Base-by-base conservation (phyloP, 208 protist genomes). In the Acanthamoeba lenticulata region DNA sequence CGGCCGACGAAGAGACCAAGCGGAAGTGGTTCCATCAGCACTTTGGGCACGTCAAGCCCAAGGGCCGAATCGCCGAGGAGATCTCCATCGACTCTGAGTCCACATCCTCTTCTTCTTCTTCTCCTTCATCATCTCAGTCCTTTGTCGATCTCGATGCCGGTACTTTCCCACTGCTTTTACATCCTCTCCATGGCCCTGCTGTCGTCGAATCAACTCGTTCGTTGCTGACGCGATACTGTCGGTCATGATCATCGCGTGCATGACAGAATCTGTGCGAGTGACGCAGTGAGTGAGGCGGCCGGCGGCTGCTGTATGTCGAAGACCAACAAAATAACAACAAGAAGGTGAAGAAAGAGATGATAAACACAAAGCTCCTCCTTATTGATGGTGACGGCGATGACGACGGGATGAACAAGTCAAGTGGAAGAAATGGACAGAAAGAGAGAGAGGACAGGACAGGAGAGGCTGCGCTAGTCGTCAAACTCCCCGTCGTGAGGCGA, bases 21-120 rank as follows among this genome's bases (percentile, higher is more conserved):
- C 77, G 45, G 45, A 86, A 57, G 36, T 86, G 77, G 77, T 86
- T 86, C 77, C 77, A 57, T 19, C 77, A 86, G 11, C 77, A 86
- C 45, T 86, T 86, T 36, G 77, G 77, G 1, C 44, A 49, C 15
- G 44, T 86, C 44, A 24, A 86, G 45, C 29, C 40, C 38, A 86
- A 86, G 77, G 57, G 44, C 77, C 34, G 77, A 11, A 3, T 86
- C 45, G 77, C 77, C 19, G 77, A 86, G 77, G 77, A 86, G 38
- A 27, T 86, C 45, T 60, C 77, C 0, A 24, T 32, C 13, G 44
- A 3, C 45, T 15, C 29, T 72, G 72, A 83, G n/a, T 29, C 74
- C n/a, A n/a, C n/a, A n/a, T n/a, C n/a, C n/a, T n/a, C n/a, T n/a
- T n/a, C n/a, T n/a, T n/a, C n/a, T n/a, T n/a, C n/a, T n/a, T n/a